phyloP scores from a whole-genome alignment of 352 stramenopile species.

The Phytophthora fragariae region DNA sequence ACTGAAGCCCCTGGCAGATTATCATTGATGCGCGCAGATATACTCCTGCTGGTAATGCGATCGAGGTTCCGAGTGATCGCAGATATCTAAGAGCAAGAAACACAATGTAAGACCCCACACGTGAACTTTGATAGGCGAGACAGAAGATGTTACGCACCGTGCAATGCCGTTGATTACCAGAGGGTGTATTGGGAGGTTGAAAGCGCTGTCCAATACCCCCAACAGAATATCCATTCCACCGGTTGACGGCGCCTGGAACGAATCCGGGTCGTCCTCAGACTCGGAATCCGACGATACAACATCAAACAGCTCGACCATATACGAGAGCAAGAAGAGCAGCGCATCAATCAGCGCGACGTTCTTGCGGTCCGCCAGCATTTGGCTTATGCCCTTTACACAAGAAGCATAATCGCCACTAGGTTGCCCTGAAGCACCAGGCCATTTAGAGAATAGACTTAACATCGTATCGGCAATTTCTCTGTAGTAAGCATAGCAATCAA shows the following conservation, averaged over 20 bases:
- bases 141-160: constrained; percentile 37
- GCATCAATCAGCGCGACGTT: constrained; percentile 74
- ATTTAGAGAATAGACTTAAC: constrained; percentile 84
- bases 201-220: constrained; percentile 52
- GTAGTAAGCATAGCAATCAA: not conserved
- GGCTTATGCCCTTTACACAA: constrained; percentile 68
- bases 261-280: constrained; percentile 50
- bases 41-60: constrained; percentile 57
- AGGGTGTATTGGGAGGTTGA: constrained; percentile 62
- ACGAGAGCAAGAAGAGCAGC: constrained; percentile 77
- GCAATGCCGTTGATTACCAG: constrained; percentile 65
- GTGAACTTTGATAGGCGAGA: not conserved
- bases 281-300: constrained; percentile 79
- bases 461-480: constrained; percentile 87
- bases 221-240: constrained; percentile 68
- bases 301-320: constrained; percentile 85
- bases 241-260: constrained; percentile 33
- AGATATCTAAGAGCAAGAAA: constrained; percentile 59
- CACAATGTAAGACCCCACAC: not conserved
- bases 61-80: constrained; percentile 57
- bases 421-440: constrained; percentile 54
- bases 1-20: constrained; percentile 63
- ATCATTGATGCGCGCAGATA: constrained; percentile 54
- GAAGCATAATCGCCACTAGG: constrained; percentile 49
- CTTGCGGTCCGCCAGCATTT: constrained; percentile 54